These are phyloP conservation scores for Calonectria pteridis DNA, from an alignment of 2,329 filamentous ascomycete species.

Conservation along the genomic window DNA sequence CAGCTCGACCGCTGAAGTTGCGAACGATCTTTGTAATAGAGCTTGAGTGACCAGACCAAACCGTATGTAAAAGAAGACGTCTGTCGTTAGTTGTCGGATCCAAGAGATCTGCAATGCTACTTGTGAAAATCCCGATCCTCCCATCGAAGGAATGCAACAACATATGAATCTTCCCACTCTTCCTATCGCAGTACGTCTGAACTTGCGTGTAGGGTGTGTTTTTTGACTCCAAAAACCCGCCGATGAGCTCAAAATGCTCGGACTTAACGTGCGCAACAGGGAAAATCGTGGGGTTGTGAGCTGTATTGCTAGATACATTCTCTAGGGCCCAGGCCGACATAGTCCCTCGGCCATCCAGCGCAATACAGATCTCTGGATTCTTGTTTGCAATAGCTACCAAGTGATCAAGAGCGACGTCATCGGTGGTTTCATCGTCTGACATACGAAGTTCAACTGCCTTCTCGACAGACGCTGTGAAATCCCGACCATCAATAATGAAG, in stretches of 20 bases:
- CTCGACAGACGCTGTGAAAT: conserved; percentile 84
- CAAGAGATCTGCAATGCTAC: conserved; percentile 82
- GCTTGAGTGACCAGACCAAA: conserved; percentile 87
- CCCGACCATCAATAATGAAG: conserved; percentile 85
- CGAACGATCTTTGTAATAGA: conserved; percentile 88
- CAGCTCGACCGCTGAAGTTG: conserved; percentile 82
- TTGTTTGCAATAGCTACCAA: conserved; percentile 88
- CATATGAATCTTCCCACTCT: conserved; percentile 75
- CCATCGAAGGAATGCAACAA: conserved; percentile 89
- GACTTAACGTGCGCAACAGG: conserved; percentile 84
- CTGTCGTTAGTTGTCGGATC: conserved; percentile 74
- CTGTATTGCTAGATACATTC: conserved; percentile 80
- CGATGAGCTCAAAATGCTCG: conserved; percentile 62
- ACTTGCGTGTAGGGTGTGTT: conserved; percentile 71
- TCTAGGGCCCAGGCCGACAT: conserved; percentile 96
- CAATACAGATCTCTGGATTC: conserved; percentile 87
- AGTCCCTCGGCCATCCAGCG: conserved; percentile 84
- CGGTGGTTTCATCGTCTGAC: conserved; percentile 68
- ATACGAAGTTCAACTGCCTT: conserved; percentile 73
- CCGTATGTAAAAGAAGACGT: conserved; percentile 72
- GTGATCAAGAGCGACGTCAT: conserved; percentile 83
- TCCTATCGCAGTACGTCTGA: conserved; percentile 77
- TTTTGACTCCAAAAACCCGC: conserved; percentile 42
- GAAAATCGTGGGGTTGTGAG: conserved; percentile 78
- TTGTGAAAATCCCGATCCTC: conserved; percentile 84